phyloP scores from a whole-genome alignment of 1,139 yeast genomes.

The Nakaseomyces bracarensis region DNA sequence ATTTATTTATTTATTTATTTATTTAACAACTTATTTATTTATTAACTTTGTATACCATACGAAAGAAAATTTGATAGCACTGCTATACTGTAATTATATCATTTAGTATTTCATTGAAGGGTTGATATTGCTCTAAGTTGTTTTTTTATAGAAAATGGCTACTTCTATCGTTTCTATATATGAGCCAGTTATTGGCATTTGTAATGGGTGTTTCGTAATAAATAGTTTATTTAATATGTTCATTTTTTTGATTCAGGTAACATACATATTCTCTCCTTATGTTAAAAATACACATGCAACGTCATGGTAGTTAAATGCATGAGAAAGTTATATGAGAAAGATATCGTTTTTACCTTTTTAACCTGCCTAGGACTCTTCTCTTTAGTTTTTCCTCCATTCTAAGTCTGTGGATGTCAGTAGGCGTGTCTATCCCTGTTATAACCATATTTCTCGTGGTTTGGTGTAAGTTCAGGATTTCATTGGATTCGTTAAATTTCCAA shows the following conservation, averaged over 20 bases:
- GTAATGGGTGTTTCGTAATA: no score
- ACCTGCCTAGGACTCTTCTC: constrained; percentile 11
- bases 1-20: neutral
- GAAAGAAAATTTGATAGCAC: constrained; percentile 1
- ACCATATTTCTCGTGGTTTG: constrained; percentile 2
- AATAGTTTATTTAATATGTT: no score
- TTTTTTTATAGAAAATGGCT: neutral
- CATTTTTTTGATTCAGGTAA: no score
- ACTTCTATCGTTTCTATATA: no score
- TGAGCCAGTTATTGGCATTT: no score
- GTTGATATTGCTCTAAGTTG: no score
- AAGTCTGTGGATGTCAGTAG: constrained; percentile 20
- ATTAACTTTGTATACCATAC: neutral
- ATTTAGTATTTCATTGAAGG: no score
- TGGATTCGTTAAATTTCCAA: constrained; percentile 13
- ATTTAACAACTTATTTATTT: constrained; percentile 4
- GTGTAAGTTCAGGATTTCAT: constrained; percentile 3
- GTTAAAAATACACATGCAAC: no score
- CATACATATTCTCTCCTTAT: no score
- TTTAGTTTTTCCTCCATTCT: constrained; percentile 21
- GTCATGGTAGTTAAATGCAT: no score
- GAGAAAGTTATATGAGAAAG: no score
- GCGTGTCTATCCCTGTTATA: neutral
- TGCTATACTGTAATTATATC: neutral
- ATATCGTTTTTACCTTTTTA: neutral